Evolutionary conservation across 805 yeast species (phyloP).

Genomic region (Nakazawaea ernobii): DNA sequence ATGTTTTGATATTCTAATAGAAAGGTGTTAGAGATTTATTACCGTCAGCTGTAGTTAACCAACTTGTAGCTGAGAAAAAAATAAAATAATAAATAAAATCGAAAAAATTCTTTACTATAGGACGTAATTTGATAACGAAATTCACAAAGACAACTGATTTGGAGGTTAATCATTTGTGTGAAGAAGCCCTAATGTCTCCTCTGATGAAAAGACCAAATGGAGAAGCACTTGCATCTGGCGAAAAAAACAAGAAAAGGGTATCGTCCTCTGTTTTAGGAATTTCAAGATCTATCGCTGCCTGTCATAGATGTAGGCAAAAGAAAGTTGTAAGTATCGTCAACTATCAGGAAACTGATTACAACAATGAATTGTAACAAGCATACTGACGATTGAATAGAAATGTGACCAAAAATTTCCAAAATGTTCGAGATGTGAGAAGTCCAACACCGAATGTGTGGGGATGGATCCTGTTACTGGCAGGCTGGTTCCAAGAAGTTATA

Average conservation of each 20-base stretch:
- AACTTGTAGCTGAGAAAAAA: too few species aligned
- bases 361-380: background rate
- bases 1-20: too few species aligned
- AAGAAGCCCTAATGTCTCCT: background rate
- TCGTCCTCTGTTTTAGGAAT: slow-evolving; percentile 30
- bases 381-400: slow-evolving; percentile 18
- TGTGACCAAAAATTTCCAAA: slow-evolving; percentile 68
- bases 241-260: slow-evolving; percentile 10
- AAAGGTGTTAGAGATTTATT: too few species aligned
- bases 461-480: slow-evolving; percentile 86
- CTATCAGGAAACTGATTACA: background rate
- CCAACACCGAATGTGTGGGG: slow-evolving; percentile 72
- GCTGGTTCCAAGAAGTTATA: slow-evolving; percentile 76
- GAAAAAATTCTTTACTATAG: too few species aligned
- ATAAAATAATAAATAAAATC: too few species aligned
- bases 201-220: background rate
- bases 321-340: slow-evolving; percentile 31
- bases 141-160: too few species aligned
- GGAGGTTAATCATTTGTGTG: too few species aligned
- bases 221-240: background rate
- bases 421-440: slow-evolving; percentile 57
- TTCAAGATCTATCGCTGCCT: slow-evolving; percentile 72
- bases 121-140: too few species aligned
- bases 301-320: slow-evolving; percentile 71
- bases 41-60: too few species aligned